Evolutionary conservation across 306 rosid species (phyloP).

Genomic region (Heteromeles arbutifolia): DNA sequence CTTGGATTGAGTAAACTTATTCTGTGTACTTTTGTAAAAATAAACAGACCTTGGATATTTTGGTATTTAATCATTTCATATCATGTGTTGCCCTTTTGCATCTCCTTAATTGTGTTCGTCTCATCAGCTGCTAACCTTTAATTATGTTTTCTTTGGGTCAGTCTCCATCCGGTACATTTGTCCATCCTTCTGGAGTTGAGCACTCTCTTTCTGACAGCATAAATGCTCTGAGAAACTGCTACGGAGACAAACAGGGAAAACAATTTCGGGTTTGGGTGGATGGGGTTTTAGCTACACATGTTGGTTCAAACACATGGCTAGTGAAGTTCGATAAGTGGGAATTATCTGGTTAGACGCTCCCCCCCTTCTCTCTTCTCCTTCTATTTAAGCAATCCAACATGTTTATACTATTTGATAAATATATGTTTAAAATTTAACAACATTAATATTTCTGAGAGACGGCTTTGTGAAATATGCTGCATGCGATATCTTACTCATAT

Average conservation of each 20-base stretch:
- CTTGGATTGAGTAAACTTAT: not conserved
- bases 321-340: constrained; percentile 76
- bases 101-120: not conserved
- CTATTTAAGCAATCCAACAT: not conserved
- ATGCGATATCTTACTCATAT: not conserved
- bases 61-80: not conserved
- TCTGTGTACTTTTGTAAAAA: not conserved
- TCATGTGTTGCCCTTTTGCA: not conserved
- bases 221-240: constrained; percentile 27
- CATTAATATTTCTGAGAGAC: not conserved
- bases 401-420: not conserved
- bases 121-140: not conserved
- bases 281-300: constrained; percentile 37
- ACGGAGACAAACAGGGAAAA: constrained; percentile 78
- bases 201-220: constrained; percentile 26
- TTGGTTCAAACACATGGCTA: constrained; percentile 59
- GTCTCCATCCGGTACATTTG: constrained; percentile 44
- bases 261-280: constrained; percentile 67
- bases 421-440: not conserved
- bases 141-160: constrained; percentile 23
- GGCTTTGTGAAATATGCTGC: not conserved
- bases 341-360: constrained; percentile 38
- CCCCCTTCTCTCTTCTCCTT: not conserved
- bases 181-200: constrained; percentile 71
- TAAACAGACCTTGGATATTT: not conserved